Conservation (phyloP, 2,329 filamentous ascomycete genomes). For the Eutypa lata region DNA sequence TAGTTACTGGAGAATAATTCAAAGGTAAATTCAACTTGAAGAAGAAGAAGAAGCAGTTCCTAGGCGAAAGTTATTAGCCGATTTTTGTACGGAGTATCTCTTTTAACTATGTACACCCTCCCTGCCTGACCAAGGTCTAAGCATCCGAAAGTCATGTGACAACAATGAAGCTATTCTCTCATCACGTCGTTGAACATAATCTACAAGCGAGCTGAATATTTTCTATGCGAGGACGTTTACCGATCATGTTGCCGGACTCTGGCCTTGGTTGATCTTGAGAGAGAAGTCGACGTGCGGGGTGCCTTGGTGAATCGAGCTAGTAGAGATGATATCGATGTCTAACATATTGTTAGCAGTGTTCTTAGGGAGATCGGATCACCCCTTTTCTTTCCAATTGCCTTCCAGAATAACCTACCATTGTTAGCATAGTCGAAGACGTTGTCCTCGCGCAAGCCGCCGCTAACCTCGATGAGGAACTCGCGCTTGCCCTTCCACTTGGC, state of each 20-base stretch:
- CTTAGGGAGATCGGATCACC: background rate
- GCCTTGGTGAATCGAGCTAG: slow-evolving; percentile 94
- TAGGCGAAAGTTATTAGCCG: no score
- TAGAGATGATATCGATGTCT: slow-evolving; percentile 95
- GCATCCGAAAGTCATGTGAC: no score
- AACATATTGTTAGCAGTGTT: slow-evolving; percentile 16
- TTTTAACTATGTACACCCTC: no score
- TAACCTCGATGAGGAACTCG: slow-evolving; percentile 84
- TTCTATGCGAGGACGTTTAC: no score
- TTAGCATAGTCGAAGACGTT: slow-evolving; percentile 83
- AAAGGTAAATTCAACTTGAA: no score
- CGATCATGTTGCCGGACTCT: slow-evolving; percentile 5
- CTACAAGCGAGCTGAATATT: no score
- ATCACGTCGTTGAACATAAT: no score
- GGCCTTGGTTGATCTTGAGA: slow-evolving; percentile 70
- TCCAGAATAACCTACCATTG: slow-evolving; percentile 54
- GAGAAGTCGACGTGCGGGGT: slow-evolving; percentile 94
- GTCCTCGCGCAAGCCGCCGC: slow-evolving; percentile 79
- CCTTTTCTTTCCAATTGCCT: background rate
- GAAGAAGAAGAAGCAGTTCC: no score
- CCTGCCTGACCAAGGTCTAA: no score
- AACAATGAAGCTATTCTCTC: no score
- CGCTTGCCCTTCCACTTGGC: slow-evolving; percentile 72
- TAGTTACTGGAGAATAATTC: no score
- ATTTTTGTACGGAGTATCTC: no score